Conservation (phyloP, 2,329 filamentous ascomycete species). For the Colletotrichum euphorbiae region DNA sequence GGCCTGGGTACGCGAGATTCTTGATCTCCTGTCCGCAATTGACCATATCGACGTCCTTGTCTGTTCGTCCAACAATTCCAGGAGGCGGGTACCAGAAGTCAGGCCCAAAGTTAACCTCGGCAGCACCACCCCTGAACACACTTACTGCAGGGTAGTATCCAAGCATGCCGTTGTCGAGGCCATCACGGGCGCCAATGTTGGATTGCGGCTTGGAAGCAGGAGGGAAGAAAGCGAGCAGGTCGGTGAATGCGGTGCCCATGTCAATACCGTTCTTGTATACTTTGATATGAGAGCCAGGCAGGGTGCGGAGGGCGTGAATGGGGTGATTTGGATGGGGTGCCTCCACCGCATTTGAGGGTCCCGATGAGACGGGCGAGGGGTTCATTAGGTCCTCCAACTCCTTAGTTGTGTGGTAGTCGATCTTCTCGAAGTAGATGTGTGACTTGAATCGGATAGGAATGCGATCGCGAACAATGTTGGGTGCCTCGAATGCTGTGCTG, state of each 20-base stretch:
- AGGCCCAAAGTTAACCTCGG: conserved; percentile 93
- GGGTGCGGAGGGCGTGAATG: conserved; percentile 80
- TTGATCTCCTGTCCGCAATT: conserved; percentile 37
- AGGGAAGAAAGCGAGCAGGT: conserved; percentile 90
- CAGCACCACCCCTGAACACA: conserved; percentile 90
- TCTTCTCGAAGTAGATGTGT: conserved; percentile 93
- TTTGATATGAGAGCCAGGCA: conserved; percentile 87
- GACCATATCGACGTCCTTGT: conserved; percentile 62
- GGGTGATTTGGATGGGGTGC: conserved; percentile 79
- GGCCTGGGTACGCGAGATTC: conserved; percentile 19
- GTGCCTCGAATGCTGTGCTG: conserved; percentile 65
- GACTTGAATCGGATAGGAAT: conserved; percentile 95
- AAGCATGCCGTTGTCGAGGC: conserved; percentile 92
- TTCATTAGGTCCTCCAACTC: conserved; percentile 89
- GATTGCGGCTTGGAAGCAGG: conserved; percentile 82
- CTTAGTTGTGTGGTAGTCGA: conserved; percentile 88
- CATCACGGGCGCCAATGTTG: conserved; percentile 82
- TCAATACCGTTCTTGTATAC: conserved; percentile 92
- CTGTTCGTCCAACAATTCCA: conserved; percentile 57
- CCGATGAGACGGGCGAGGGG: conserved; percentile 65
- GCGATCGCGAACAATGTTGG: conserved; percentile 92
- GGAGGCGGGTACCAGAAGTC: conserved; percentile 91
- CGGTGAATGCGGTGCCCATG: conserved; percentile 88
- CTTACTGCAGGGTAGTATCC: conserved; percentile 96
- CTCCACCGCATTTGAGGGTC: conserved; percentile 61